phyloP scores from a whole-genome alignment of 768 basidiomycete genomes.

The Cystobasidium onofrii region DNA sequence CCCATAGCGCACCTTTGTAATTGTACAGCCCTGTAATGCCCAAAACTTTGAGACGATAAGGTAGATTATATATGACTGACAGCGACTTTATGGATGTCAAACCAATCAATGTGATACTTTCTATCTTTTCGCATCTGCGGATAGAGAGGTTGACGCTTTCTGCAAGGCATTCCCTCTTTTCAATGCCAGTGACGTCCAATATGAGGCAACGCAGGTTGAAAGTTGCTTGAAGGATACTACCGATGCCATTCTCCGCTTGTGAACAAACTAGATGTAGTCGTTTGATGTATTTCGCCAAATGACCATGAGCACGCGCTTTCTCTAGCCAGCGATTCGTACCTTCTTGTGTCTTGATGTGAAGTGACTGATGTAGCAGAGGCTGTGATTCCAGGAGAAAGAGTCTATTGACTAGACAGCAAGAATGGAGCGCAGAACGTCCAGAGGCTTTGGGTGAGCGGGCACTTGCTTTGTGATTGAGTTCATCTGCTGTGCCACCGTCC shows the following conservation, averaged over 20 bases:
- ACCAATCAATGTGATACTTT: background rate
- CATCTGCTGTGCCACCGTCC: too few species aligned
- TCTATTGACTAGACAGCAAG: constrained; percentile 6
- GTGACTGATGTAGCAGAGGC: background rate
- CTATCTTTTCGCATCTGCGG: background rate
- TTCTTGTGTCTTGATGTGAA: background rate
- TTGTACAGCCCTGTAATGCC: background rate
- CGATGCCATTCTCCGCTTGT: background rate
- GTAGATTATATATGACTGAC: constrained; percentile 2
- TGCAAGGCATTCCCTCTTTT: background rate
- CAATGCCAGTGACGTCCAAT: background rate
- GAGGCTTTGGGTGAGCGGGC: background rate
- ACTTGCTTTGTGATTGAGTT: too few species aligned
- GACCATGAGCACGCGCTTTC: background rate
- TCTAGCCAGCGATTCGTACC: background rate
- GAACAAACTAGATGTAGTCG: background rate
- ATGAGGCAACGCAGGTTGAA: background rate
- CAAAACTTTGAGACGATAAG: background rate
- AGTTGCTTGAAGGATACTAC: background rate
- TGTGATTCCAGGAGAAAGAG: background rate
- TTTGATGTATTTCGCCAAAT: background rate
- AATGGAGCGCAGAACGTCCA: background rate
- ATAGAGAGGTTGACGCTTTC: background rate
- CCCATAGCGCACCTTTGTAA: background rate
- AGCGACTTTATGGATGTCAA: background rate